Evolutionary conservation across 2,329 filamentous ascomycete genomes (phyloP).

Genomic region (Phymatotrichopsis omnivora): DNA sequence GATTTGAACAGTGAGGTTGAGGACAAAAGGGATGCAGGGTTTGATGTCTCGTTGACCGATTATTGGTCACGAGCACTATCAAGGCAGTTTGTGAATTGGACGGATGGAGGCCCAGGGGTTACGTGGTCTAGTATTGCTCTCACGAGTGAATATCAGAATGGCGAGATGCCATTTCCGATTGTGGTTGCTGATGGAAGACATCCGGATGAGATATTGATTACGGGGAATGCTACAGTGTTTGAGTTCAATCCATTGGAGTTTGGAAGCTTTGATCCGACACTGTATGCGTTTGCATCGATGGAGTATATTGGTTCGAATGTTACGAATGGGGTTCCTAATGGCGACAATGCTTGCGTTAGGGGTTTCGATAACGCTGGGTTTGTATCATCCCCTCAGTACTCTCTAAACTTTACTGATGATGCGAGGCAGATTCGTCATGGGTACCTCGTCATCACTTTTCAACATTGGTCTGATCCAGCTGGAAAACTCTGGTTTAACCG

Average conservation of each 20-base stretch:
- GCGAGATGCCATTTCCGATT: conserved; percentile 60
- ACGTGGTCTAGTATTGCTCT: conserved; percentile 73
- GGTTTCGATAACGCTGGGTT: conserved; percentile 70
- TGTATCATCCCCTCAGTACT: neutral
- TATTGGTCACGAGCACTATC: conserved; percentile 82
- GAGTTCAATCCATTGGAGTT: conserved; percentile 75
- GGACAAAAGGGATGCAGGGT: conserved; percentile 54
- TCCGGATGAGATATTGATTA: conserved; percentile 51
- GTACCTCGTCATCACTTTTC: conserved; percentile 75
- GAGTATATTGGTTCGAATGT: conserved; percentile 66
- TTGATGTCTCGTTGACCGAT: conserved; percentile 66
- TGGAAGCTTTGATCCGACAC: conserved; percentile 63
- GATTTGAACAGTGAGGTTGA: conserved; percentile 49
- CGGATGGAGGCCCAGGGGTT: conserved; percentile 58
- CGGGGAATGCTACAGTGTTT: conserved; percentile 62
- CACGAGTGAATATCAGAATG: conserved; percentile 51
- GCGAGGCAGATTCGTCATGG: conserved; percentile 55
- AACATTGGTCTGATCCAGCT: conserved; percentile 63
- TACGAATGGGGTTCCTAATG: conserved; percentile 45
- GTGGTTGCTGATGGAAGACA: conserved; percentile 59
- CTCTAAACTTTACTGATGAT: conserved; percentile 1
- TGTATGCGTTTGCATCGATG: conserved; percentile 60
- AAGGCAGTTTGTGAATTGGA: conserved; percentile 72
- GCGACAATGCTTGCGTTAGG: conserved; percentile 51
- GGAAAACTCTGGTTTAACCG: conserved; percentile 40